Conservation (phyloP, 2,329 filamentous ascomycete species). For the Byssochlamys sp. region DNA sequence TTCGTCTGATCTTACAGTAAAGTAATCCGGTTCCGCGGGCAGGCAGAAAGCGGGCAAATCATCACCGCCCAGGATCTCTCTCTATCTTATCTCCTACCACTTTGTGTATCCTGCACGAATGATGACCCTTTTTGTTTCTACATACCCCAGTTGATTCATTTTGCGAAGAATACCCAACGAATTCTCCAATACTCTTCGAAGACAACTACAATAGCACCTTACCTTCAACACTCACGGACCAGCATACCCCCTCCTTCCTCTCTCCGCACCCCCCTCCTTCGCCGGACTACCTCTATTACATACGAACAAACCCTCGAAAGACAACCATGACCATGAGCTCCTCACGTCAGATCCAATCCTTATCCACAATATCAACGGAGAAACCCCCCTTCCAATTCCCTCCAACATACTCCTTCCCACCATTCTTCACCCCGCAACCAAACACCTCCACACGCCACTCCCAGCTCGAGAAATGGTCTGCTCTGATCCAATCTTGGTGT, state of each 20-base stretch:
- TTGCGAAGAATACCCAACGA: neutral
- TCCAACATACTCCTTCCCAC: slow-evolving; percentile 41
- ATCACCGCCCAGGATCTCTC: neutral
- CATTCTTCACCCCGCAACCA: slow-evolving; percentile 43
- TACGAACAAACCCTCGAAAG: neutral
- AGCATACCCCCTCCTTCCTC: neutral
- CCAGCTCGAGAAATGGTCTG: slow-evolving; percentile 71
- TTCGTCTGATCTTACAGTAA: neutral
- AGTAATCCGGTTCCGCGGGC: neutral
- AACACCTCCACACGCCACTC: slow-evolving; percentile 36
- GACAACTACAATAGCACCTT: neutral
- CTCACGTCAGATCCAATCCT: neutral
- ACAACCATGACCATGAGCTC: neutral
- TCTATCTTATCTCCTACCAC: neutral
- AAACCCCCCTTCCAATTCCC: slow-evolving; percentile 30
- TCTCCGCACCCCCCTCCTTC: neutral
- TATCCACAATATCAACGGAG: slow-evolving; percentile 7
- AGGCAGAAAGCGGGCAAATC: neutral
- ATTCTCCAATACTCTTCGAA: neutral
- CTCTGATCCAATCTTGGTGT: slow-evolving; percentile 75
- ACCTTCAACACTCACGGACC: neutral
- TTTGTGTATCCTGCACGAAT: neutral
- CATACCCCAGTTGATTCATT: neutral
- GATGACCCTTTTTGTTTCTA: neutral
- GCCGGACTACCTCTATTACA: neutral